A percentile compares a stretch with the other conserved stretches of the same genome.
phyloP scores from a whole-genome alignment of 2,329 filamentous ascomycete genomes.

The Aquanectria penicillioides region DNA sequence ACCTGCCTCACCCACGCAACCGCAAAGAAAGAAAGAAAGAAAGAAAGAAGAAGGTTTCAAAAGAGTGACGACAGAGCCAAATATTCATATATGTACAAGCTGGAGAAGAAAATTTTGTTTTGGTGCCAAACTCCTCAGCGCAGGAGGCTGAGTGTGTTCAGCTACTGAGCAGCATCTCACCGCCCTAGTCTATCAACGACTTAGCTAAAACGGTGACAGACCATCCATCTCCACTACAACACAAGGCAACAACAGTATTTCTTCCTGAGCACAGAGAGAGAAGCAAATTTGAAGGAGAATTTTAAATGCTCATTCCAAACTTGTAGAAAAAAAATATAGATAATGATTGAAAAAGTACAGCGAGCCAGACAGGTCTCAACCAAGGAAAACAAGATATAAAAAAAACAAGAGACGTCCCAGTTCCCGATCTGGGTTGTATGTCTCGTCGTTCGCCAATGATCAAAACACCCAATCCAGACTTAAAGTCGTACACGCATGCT shows the following conservation, averaged over 20 bases:
- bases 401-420: constrained; percentile 1
- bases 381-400: neutral
- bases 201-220: neutral
- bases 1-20: too few species aligned
- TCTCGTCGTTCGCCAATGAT: constrained; percentile 7
- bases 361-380: constrained; percentile 5
- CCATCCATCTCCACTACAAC: neutral
- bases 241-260: neutral
- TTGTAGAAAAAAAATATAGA: neutral
- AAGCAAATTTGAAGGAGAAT: neutral
- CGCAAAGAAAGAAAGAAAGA: neutral
- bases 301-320: neutral
- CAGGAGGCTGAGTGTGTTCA: neutral
- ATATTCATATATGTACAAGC: too few species aligned
- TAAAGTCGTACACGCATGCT: constrained; percentile 13
- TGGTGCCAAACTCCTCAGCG: neutral
- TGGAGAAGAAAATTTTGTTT: too few species aligned
- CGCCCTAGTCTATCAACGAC: neutral
- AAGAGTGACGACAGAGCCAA: too few species aligned
- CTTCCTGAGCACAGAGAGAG: neutral
- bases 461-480: constrained; percentile 20
- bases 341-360: neutral
- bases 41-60: too few species aligned
- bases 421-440: constrained; percentile 1
- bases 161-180: neutral